These are phyloP conservation scores for Globisporangium carolinianum DNA, from an alignment of 352 stramenopile species.

Conservation along the genomic window DNA sequence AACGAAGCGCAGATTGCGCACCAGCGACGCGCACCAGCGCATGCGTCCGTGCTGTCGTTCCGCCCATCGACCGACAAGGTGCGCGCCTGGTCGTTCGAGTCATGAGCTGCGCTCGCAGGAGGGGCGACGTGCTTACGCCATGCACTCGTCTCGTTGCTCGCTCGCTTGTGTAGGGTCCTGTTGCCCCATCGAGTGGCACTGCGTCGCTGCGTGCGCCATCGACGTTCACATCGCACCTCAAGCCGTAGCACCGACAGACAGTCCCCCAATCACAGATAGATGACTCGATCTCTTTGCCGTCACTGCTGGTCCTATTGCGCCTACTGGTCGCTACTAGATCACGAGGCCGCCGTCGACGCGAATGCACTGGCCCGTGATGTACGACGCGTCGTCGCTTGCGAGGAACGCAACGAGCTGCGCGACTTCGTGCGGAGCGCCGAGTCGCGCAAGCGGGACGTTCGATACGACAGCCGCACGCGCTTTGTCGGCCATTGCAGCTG, in stretches of 20 bases:
- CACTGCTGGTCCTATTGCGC: background rate
- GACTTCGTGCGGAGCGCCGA: slow-evolving; percentile 66
- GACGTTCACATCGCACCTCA: slow-evolving; percentile 14
- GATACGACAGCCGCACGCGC: slow-evolving; percentile 38
- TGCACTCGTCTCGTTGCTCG: background rate
- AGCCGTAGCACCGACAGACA: slow-evolving; percentile 1
- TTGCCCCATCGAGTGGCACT: background rate
- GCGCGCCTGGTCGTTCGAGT: background rate
- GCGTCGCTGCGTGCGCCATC: background rate
- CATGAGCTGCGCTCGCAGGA: background rate
- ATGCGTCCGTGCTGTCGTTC: slow-evolving; percentile 69
- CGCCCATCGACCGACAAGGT: slow-evolving; percentile 41
- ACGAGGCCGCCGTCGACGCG: slow-evolving; percentile 72
- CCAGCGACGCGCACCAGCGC: slow-evolving; percentile 47
- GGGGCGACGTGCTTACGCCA: no score
- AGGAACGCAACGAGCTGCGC: slow-evolving; percentile 78
- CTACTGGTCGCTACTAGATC: slow-evolving; percentile 27
- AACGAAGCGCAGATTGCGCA: slow-evolving; percentile 82
- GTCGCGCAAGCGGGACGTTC: slow-evolving; percentile 50
- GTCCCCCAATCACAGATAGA: background rate
- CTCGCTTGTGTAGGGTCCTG: no score
- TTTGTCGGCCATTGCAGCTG: slow-evolving; percentile 38
- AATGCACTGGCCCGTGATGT: slow-evolving; percentile 84
- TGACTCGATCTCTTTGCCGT: background rate
- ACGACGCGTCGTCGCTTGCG: slow-evolving; percentile 60